phyloP scores from a whole-genome alignment of 345 rosid genomes.

The Rhodomyrtus tomentosa region DNA sequence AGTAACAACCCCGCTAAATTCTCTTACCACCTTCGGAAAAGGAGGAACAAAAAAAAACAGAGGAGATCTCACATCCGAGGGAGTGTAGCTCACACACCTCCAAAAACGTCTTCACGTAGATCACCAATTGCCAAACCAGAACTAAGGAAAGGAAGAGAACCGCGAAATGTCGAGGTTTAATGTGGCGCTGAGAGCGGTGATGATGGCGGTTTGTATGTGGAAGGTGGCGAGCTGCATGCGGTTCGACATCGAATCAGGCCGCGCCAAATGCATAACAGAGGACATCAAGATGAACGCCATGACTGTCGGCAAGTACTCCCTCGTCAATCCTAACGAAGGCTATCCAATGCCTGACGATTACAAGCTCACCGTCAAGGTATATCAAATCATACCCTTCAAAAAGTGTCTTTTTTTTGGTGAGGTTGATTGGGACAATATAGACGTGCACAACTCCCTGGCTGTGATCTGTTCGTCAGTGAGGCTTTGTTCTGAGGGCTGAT shows the following conservation, averaged over 20 bases:
- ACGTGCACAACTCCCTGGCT: not conserved
- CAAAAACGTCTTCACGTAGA: not conserved
- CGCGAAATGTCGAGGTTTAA: not conserved
- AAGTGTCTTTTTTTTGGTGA: too few species aligned
- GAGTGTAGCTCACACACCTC: not conserved
- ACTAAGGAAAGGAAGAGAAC: not conserved
- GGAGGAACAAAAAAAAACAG: not conserved
- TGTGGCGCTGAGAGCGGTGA: not conserved
- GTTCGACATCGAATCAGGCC: conserved; percentile 51
- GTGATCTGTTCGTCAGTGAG: not conserved
- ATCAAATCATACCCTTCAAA: not conserved
- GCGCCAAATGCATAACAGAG: conserved; percentile 67
- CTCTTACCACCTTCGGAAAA: not conserved
- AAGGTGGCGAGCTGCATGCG: conserved; percentile 35
- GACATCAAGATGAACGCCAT: conserved; percentile 55
- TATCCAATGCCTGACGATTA: conserved; percentile 44
- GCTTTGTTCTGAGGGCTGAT: not conserved
- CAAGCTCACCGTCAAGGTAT: conserved; percentile 48
- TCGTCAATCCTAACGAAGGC: conserved; percentile 46
- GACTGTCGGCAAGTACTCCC: conserved; percentile 50
- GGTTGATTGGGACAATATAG: not conserved
- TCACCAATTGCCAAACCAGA: not conserved
- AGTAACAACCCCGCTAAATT: not conserved
- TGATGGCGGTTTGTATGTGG: conserved; percentile 15
- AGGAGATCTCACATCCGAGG: not conserved